phyloP scores from a whole-genome alignment of 2,329 filamentous ascomycete species.

The Graphilbum fragrans region DNA sequence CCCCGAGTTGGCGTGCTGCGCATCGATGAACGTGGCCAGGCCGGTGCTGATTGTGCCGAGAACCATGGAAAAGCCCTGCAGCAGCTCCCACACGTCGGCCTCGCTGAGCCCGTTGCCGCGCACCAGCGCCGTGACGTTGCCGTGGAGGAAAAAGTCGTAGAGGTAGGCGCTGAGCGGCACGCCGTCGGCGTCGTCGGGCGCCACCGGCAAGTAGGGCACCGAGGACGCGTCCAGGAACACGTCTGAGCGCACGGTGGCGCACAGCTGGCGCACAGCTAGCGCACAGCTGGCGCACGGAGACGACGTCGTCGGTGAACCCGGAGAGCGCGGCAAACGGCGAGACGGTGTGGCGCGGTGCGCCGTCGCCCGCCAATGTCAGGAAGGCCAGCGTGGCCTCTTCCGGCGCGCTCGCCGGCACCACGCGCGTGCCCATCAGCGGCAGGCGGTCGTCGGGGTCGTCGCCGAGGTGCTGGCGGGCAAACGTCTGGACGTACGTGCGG shows the following conservation, averaged over 20 bases:
- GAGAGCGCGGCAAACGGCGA: conserved; percentile 64
- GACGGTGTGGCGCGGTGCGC: conserved; percentile 29
- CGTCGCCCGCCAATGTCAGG: background rate
- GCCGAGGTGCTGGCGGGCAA: conserved; percentile 49
- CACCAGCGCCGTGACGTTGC: conserved; percentile 46
- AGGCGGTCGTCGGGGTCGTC: conserved; percentile 34
- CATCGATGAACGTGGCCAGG: conserved; percentile 43
- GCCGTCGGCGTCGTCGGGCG: conserved; percentile 36
- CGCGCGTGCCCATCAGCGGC: conserved; percentile 1
- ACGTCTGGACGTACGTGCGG: conserved; percentile 56
- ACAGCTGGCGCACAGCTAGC: conserved; percentile 57
- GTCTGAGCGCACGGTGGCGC: conserved; percentile 48
- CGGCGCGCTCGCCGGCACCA: background rate
- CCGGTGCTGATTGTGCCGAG: conserved; percentile 62
- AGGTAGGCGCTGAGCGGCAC: conserved; percentile 54
- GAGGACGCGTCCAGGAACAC: conserved; percentile 66
- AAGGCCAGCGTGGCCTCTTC: background rate
- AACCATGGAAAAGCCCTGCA: conserved; percentile 47
- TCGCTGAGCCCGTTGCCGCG: conserved; percentile 53
- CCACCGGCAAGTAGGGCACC: conserved; percentile 55
- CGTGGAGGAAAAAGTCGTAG: conserved; percentile 68
- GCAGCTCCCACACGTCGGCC: conserved; percentile 58
- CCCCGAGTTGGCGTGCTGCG: conserved; percentile 13
- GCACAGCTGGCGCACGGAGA: too few species aligned
- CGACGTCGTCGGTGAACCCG: conserved; percentile 51